Conservation (phyloP, 1,284 basidiomycete genomes). For the Caloboletus firmus region DNA sequence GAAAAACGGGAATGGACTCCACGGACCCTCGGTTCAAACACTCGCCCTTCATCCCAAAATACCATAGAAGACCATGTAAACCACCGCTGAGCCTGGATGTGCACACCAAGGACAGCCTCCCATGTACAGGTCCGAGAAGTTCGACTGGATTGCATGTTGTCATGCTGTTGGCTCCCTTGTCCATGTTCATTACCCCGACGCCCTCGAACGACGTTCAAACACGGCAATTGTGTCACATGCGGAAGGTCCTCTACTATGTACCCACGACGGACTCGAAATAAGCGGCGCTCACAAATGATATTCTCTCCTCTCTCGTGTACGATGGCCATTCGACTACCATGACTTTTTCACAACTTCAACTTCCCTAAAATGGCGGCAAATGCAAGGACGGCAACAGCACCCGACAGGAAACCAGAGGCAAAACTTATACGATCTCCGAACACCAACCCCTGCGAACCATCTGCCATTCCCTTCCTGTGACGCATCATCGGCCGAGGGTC, state of each 20-base stretch:
- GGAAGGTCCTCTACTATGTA: not conserved
- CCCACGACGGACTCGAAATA: not conserved
- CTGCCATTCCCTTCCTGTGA: not conserved
- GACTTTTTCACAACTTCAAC: slow-evolving; percentile 1
- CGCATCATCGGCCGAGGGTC: slow-evolving; percentile 13
- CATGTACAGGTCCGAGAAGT: not conserved
- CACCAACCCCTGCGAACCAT: not conserved
- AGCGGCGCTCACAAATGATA: not conserved
- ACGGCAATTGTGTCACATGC: not conserved
- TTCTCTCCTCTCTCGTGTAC: not conserved
- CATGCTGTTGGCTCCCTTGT: not conserved
- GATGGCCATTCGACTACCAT: not conserved
- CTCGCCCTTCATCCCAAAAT: not conserved
- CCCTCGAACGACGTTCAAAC: not conserved
- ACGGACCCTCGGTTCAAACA: not conserved
- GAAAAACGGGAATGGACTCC: not conserved
- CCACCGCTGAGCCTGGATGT: not conserved
- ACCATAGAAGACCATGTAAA: not conserved
- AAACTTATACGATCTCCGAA: slow-evolving; percentile 15
- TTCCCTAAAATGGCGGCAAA: slow-evolving; percentile 10
- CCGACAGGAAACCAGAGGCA: slow-evolving; percentile 16
- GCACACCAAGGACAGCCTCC: not conserved
- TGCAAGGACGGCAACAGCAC: slow-evolving; percentile 9
- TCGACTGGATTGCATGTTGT: not conserved
- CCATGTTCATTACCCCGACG: not conserved